phyloP scores from a whole-genome alignment of 139 green algal species.

The Coelastrella sp. region DNA sequence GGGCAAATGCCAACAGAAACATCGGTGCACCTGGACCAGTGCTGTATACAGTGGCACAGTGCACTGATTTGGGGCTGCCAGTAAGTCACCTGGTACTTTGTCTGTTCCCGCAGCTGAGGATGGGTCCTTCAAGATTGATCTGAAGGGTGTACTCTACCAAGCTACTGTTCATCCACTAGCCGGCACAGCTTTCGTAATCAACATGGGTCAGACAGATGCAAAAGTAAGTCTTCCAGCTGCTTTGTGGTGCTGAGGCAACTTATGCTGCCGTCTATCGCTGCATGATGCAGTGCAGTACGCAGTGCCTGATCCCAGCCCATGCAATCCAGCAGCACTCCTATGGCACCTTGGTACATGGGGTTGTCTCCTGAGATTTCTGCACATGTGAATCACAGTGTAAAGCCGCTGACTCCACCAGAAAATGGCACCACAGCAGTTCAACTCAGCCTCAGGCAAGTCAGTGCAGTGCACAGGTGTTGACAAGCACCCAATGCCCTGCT shows the following conservation, averaged over 20 bases:
- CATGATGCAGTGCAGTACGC: too few species aligned
- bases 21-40: too few species aligned
- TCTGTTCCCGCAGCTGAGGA: conserved; percentile 30
- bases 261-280: too few species aligned
- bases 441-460: too few species aligned
- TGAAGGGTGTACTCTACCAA: conserved; percentile 74
- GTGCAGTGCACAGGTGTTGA: background rate
- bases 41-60: background rate
- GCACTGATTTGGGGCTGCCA: background rate
- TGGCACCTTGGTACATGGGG: too few species aligned
- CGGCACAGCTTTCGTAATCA: conserved; percentile 64
- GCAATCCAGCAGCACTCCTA: background rate
- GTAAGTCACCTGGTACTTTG: background rate
- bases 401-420: too few species aligned
- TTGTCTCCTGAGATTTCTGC: too few species aligned
- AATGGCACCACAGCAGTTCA: too few species aligned
- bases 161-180: conserved; percentile 63
- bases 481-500: background rate
- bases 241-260: too few species aligned
- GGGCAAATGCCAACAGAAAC: too few species aligned
- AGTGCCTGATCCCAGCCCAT: too few species aligned
- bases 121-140: conserved; percentile 59
- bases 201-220: conserved; percentile 61
- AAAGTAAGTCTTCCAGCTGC: conserved; percentile 54
- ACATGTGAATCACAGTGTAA: too few species aligned